A percentile compares a stretch with the other conserved stretches of the same genome.
Conservation (phyloP, 768 basidiomycete genomes). For the Tricholoma matsutake region DNA sequence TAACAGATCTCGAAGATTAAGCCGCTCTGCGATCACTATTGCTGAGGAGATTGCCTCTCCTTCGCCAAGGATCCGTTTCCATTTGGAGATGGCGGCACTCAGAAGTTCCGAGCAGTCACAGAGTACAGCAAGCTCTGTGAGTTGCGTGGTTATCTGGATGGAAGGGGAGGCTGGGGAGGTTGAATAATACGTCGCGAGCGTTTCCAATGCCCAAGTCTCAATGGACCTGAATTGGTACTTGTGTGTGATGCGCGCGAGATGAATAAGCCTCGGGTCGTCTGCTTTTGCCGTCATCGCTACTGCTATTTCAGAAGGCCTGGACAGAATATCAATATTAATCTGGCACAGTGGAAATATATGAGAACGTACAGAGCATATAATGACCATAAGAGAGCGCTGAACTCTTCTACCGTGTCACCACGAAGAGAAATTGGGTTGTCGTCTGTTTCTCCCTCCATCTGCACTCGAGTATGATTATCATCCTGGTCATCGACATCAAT, state of each 20-base stretch:
- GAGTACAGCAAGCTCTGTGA: conserved; percentile 51
- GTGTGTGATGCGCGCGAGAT: conserved; percentile 51
- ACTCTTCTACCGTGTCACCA: conserved; percentile 48
- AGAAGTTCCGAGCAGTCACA: conserved; percentile 46
- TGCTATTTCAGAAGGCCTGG: conserved; percentile 45
- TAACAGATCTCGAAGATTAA: conserved; percentile 42
- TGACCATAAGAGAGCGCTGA: conserved; percentile 49
- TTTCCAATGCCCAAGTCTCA: conserved; percentile 46
- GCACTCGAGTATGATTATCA: conserved; percentile 9
- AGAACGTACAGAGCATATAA: conserved; percentile 50
- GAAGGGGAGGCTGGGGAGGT: conserved; percentile 18
- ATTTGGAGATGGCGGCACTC: conserved; percentile 38
- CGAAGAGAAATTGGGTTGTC: conserved; percentile 47
- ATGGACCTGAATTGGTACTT: conserved; percentile 54
- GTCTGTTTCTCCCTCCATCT: conserved; percentile 47
- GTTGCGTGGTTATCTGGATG: conserved; percentile 39
- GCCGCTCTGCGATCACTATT: conserved; percentile 44
- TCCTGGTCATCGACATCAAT: conserved; percentile 4
- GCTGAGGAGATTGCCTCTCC: conserved; percentile 44
- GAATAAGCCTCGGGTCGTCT: conserved; percentile 40
- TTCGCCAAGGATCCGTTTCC: conserved; percentile 47
- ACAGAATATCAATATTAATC: background rate
- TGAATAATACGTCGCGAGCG: conserved; percentile 36
- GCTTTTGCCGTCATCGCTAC: conserved; percentile 36
- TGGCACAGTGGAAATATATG: background rate